phyloP scores from a whole-genome alignment of 352 stramenopile genomes.

The Globisporangium radiosum region DNA sequence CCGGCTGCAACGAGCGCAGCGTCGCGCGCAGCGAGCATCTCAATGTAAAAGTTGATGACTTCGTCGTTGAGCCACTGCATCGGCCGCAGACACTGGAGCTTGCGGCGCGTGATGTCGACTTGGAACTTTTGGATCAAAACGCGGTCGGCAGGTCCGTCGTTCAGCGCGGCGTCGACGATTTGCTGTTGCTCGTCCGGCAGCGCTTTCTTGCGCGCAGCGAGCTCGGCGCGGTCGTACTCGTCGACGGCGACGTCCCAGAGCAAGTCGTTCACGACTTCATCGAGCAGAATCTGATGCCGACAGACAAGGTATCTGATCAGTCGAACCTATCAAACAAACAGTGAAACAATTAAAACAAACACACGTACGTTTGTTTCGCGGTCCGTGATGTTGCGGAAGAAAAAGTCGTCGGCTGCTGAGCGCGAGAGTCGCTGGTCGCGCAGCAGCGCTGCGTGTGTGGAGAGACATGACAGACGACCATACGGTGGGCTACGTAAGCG shows the following conservation, averaged over 20 bases:
- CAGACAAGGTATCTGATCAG: neutral
- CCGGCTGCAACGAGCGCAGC: conserved; percentile 43
- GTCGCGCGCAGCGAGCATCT: conserved; percentile 72
- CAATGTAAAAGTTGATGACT: conserved; percentile 87
- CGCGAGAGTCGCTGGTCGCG: conserved; percentile 33
- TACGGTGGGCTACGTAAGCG: neutral
- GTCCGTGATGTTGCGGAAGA: conserved; percentile 33
- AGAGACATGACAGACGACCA: neutral
- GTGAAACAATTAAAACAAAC: neutral
- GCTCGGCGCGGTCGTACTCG: conserved; percentile 44
- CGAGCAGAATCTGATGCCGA: conserved; percentile 34
- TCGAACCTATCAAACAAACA: neutral
- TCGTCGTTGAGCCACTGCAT: conserved; percentile 78
- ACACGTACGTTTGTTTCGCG: conserved; percentile 36
- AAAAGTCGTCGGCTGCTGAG: conserved; percentile 25
- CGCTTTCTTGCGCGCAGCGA: conserved; percentile 38
- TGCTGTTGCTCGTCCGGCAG: conserved; percentile 57
- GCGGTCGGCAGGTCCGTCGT: conserved; percentile 44
- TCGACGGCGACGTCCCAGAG: conserved; percentile 53
- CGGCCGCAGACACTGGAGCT: conserved; percentile 68
- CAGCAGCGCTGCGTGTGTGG: conserved; percentile 23
- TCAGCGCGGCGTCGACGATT: conserved; percentile 50
- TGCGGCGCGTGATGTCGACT: conserved; percentile 65
- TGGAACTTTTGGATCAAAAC: conserved; percentile 81
- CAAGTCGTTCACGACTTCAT: conserved; percentile 61